Evolutionary conservation across 495 filamentous ascomycete genomes (phyloP), one percentile per base, ranked within the genome.

Genomic region (Annulohypoxylon maeteangense): DNA sequence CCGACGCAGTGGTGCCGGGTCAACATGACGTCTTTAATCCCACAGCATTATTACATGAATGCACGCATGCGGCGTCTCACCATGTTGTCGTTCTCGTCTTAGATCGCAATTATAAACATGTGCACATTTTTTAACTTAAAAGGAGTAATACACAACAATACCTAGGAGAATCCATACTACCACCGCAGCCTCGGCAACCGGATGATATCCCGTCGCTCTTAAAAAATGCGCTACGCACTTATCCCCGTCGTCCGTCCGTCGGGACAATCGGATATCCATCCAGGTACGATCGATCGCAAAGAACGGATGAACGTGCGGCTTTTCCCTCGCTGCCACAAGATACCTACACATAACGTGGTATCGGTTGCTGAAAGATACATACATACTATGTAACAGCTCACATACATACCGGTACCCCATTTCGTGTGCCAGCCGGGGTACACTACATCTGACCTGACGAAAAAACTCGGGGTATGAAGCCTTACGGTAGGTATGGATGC

Each of bases 21-120:
- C 59, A 44, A 31, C 44, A 67, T 72, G 64, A 72, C 69, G 69
- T 72, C 44, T 53, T 54, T 64, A 54, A 64, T 59, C 34, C 58
- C 38, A 67, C 59, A 14, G 36, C 53, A 55, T 55, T 27, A 54
- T 67, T 47, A 32, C 59, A 25, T 31, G 34, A 67, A 55, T 67
- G 16, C 45, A 64, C 60, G 47, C 51, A 64, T 66, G 48, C 64
- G 22, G 22, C 38, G 40, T 48, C 59, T 61, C 58, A 48, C 50
- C n/a, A 64, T 60, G 16, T 20, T 34, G 55, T 59, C 63, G 25
- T 64, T 50, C 14, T 58, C 36, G 31, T 63, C 48, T 27, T 65
- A 18, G 3, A 56, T n/a, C n/a, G 12, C 31, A 16, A 27, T 48
- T 14, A 25, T 34, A 12, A 48, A 36, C 51, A 40, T 34, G 44